Evolutionary conservation across 176 grass and related monocot species (phyloP), one percentile per base, ranked within the genome.

Genomic region (Raddia guianensis): DNA sequence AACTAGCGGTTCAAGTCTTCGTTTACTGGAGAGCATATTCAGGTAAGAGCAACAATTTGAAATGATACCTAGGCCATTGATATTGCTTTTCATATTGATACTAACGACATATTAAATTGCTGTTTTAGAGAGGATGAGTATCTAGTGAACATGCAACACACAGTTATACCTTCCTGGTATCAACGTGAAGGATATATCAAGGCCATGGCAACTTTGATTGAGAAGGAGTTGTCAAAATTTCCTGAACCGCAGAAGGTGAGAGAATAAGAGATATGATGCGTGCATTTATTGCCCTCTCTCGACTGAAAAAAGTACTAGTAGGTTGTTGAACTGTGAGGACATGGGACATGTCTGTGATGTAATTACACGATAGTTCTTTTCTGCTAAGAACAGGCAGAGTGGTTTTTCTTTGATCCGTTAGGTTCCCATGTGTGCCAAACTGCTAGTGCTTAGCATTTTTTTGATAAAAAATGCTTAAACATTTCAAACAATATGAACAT

Each of bases 111-210:
- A 60, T 82, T 49, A 34, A 68, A 74, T 84, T 82, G 9, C 70
- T 86, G 40, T n/a, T 75, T 64, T 58, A 99, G 96, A 82, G 96
- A 99, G 88, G 96, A 99, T 63, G 92, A 95, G 51, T 99, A 99
- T 88, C 80, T 95, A 58, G 92, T 99, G 37, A 99, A 99, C 78
- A 99, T 99, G 96, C 96, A 99, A 82, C 96, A 99, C 79, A 99
- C 96, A 27, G 96, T 99, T 65, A 99, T 99, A 88, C 96, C 96
- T 81, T 99, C 96, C 5, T 99, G 96, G 96, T 99, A 99, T 79
- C 96, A 99, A 66, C 92, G 96, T 70, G 96, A 99, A 88, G 96
- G 96, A 84, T 99, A 99, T 70, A 93, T 99, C 79, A 99, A 99
- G 78, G 86, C 96, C 59, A 99, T 95, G 92, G 85, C 92, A 84